A percentile compares a stretch with the other conserved stretches of the same genome.
phyloP scores from a whole-genome alignment of 345 rosid species.

The Rhodomyrtus tomentosa region DNA sequence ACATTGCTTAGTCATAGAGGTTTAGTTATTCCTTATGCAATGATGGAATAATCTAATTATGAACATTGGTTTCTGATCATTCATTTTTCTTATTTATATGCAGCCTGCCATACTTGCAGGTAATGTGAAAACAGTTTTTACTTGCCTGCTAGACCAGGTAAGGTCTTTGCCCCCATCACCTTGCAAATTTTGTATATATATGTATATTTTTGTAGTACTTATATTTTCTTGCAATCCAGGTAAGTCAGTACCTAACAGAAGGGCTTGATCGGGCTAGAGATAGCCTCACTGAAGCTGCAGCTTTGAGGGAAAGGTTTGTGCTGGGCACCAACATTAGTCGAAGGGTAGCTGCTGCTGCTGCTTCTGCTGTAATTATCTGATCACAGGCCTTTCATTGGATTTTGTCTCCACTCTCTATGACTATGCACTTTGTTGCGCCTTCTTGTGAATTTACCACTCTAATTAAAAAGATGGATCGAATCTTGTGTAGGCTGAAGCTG shows the following conservation, averaged over 20 bases:
- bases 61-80: not conserved
- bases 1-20: not conserved
- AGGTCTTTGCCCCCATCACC: constrained; percentile 16
- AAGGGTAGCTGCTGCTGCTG: constrained; percentile 99
- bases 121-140: constrained; percentile 80
- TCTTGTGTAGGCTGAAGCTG: constrained; percentile 86
- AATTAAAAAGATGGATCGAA: constrained; percentile 3
- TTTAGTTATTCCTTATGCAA: not conserved
- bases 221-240: constrained; percentile 35
- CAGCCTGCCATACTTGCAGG: constrained; percentile 81
- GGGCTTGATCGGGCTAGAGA: constrained; percentile 98
- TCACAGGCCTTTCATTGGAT: constrained; percentile 4
- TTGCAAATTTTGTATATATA: not conserved
- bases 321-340: constrained; percentile 77
- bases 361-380: constrained; percentile 54
- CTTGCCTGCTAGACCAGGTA: constrained; percentile 88
- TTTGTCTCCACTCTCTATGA: not conserved
- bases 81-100: not conserved
- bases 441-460: not conserved
- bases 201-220: not conserved
- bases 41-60: not conserved
- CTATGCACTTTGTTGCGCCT: not conserved
- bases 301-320: constrained; percentile 89
- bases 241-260: constrained; percentile 76
- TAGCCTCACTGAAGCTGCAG: constrained; percentile 85